Conservation (phyloP, 768 basidiomycete genomes). For the Podaxis pistillaris region DNA sequence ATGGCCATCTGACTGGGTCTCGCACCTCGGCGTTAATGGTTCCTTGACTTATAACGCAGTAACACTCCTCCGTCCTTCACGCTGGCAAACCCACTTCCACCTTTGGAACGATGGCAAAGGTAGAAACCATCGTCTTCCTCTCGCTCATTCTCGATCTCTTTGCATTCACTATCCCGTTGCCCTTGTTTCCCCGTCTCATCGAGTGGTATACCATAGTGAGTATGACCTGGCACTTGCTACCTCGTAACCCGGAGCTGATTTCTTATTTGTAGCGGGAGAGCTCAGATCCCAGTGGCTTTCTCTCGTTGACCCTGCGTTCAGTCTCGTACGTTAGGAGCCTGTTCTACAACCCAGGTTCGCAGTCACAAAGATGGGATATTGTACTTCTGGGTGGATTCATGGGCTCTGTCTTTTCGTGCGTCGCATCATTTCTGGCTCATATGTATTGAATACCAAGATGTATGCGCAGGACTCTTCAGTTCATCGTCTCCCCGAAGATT, state of each 20-base stretch:
- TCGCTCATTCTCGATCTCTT: conserved; percentile 87
- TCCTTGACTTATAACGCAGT: neutral
- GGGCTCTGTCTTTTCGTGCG: conserved; percentile 91
- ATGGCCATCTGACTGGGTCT: neutral
- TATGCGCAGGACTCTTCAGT: conserved; percentile 70
- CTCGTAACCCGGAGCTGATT: neutral
- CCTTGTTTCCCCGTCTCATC: conserved; percentile 95
- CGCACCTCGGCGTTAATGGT: neutral
- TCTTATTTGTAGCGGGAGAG: conserved; percentile 58
- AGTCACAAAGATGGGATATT: conserved; percentile 86
- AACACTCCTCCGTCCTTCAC: neutral
- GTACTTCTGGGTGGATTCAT: conserved; percentile 92
- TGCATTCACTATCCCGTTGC: conserved; percentile 94
- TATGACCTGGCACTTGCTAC: conserved; percentile 8
- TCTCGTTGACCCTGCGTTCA: conserved; percentile 65
- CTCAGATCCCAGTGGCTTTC: conserved; percentile 65
- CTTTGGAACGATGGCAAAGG: conserved; percentile 47
- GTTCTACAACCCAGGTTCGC: conserved; percentile 56
- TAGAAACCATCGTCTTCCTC: conserved; percentile 84
- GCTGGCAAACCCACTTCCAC: neutral
- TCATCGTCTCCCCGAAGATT: conserved; percentile 78
- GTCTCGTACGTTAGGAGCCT: conserved; percentile 67
- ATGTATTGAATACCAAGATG: conserved; percentile 25
- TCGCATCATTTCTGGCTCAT: conserved; percentile 21
- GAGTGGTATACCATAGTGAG: conserved; percentile 84